Evolutionary conservation across 495 filamentous ascomycete species (phyloP), one percentile per base, ranked within the genome.

Genomic region (Rhypophila decipiens): DNA sequence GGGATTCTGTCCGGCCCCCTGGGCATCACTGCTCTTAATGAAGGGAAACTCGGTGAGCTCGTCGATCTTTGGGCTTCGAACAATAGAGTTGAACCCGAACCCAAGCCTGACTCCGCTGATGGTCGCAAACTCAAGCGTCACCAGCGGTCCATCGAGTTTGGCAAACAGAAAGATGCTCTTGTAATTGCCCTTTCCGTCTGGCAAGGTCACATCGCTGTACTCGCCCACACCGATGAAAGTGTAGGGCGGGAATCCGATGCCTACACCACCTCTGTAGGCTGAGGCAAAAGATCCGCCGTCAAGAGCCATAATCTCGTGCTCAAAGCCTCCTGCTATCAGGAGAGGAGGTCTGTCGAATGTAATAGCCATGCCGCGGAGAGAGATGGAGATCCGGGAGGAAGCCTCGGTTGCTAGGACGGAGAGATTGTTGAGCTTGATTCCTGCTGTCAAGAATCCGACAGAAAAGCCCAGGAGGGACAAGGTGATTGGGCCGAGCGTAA

Each of bases 81-180:
- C 42, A 10, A 33, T 39, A 9, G 47, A 59, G 44, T 77, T 74
- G 49, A 72, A 73, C 3, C 75, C 75, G 29, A 77, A 72, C 1
- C 74, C 74, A 17, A 56, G 62, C 1, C 48, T 49, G 17, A 77
- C 38, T 2, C 65, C 65, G 0, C 50, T 47, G 22, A 78, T 64
- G 12, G 60, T 59, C 1, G 68, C 73, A 39, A 69, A 70, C 24
- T 63, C 67, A 7, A 77, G 49, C 0, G 52, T 54, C 2, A 70
- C 37, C n/a, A 77, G 55, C 0, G 74, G 74, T 4, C 75, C 75
- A 9, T 70, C 55, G 1, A 78, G 54, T 5, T 46, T 51, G 2
- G 50, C 65, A 50, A 68, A 74, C 7, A 74, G 45, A 46, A 71
- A 73, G 2, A 65, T 49, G 1, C 64, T 59, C 15, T 47, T 66